Percentiles rank a stretch among this genome's conserved stretches.
phyloP scores from a whole-genome alignment of 148 eudicot species.

The Euryodendron excelsum region DNA sequence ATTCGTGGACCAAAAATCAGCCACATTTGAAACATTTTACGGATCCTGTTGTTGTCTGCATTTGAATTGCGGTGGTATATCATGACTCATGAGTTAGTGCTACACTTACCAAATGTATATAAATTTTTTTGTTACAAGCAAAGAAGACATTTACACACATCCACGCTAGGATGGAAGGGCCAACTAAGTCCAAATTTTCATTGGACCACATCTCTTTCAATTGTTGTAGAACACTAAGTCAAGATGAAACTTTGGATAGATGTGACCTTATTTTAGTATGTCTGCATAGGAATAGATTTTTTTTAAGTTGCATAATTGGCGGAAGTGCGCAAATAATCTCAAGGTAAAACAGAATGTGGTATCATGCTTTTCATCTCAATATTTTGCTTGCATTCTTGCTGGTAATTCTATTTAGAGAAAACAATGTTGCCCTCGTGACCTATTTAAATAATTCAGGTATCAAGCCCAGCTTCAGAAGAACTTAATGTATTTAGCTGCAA shows the following conservation, averaged over 20 bases:
- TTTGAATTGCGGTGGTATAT: neutral
- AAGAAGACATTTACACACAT: too few relatives aligned
- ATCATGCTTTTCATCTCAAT: neutral
- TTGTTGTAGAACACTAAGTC: neutral
- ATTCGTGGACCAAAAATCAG: neutral
- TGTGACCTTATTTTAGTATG: neutral
- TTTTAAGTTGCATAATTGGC: too few relatives aligned
- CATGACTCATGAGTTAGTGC: neutral
- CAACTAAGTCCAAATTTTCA: too few relatives aligned
- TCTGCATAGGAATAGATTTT: neutral
- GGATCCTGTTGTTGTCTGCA: too few relatives aligned
- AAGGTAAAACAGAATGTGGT: neutral
- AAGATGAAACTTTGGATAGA: neutral
- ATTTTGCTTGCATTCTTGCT: neutral
- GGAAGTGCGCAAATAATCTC: neutral
- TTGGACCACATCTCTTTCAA: too few relatives aligned
- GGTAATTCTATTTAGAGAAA: too few relatives aligned
- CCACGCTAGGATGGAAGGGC: too few relatives aligned
- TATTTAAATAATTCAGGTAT: conserved; percentile 38
- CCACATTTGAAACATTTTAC: neutral
- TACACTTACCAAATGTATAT: neutral
- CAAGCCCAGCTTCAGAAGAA: conserved; percentile 82
- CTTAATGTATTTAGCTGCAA: conserved; percentile 74
- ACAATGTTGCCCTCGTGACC: too few relatives aligned
- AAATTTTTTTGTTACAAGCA: neutral